Evolutionary conservation across 129 eudicot genomes (phyloP), one percentile per base, ranked within the genome.

Genomic region (Pulicaria dysenterica): DNA sequence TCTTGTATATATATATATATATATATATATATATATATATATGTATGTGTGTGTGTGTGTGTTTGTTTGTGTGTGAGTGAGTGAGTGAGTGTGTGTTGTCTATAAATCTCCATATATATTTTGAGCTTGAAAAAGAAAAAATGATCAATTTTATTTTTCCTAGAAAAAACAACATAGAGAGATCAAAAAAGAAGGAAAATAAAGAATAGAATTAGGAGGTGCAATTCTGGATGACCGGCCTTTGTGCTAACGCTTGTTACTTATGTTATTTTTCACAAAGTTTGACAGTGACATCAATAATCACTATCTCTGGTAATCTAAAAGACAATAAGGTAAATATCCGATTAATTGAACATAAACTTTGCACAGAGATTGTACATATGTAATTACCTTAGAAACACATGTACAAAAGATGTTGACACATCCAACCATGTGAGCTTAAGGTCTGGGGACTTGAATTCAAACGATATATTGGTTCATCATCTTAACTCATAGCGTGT

Each of bases 391-490:
- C 4, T 13, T 88, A 62, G 76, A 78, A 72, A 88, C 95, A 88
- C 83, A 42, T 85, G 90, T 58, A 80, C 82, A 36, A 80, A 55
- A 64, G 95, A 87, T 15, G 95, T 88, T 0, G 90, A 81, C 3
- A 88, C 95, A 53, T 77, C 90, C 57, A 74, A 72, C 74, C 84
- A 80, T 8, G 82, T 85, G 15, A 88, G 82, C 81, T 70, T 88
- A 63, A 78, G 87, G 45, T 88, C 82, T 17, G 95, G 95, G 1
- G 95, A 85, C 77, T 64, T 80, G 38, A 68, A 73, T 31, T 81
- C 84, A 57, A 82, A 85, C n/a, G 88, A 88, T 70, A 72, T 88
- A 24, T 24, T 88, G 41, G 85, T 88, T 58, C 73, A 75, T 64
- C 80, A 46, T 39, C 84, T 88, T 55, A 88, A 88, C 70, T 70